These are phyloP conservation scores for Penicillium aurantiogriseum DNA, from an alignment of 2,329 filamentous ascomycete genomes.

Conservation along the genomic window DNA sequence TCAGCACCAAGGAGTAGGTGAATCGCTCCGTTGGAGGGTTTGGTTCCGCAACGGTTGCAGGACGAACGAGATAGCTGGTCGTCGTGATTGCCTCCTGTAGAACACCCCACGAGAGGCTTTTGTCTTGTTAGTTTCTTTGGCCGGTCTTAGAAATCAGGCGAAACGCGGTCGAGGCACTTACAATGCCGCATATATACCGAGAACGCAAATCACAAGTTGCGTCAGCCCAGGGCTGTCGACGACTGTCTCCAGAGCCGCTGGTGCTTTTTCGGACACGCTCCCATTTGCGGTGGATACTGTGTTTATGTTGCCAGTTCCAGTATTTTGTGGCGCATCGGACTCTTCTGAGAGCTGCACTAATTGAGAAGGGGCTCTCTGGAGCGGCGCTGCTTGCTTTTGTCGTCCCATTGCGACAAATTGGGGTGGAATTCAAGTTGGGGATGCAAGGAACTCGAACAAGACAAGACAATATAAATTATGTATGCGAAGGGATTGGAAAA, in stretches of 20 bases:
- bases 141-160: background rate
- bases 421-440: background rate
- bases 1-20: slow-evolving; percentile 91
- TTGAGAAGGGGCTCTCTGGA: slow-evolving; percentile 65
- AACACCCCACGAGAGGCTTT: slow-evolving; percentile 87
- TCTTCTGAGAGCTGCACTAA: slow-evolving; percentile 50
- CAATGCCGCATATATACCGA: slow-evolving; percentile 96
- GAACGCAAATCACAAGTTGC: slow-evolving; percentile 82
- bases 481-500: background rate
- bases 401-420: slow-evolving; percentile 59
- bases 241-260: slow-evolving; percentile 28
- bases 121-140: slow-evolving; percentile 2
- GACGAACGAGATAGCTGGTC: slow-evolving; percentile 69
- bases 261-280: slow-evolving; percentile 18
- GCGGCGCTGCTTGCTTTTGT: slow-evolving; percentile 64
- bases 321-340: slow-evolving; percentile 27
- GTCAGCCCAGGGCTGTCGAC: slow-evolving; percentile 57
- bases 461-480: background rate
- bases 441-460: background rate
- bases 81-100: slow-evolving; percentile 98
- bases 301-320: slow-evolving; percentile 34
- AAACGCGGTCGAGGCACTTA: slow-evolving; percentile 43
- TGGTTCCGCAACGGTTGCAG: slow-evolving; percentile 46
- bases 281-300: slow-evolving; percentile 17
- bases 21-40: slow-evolving; percentile 64